phyloP scores from a whole-genome alignment of 2,329 filamentous ascomycete genomes.

The Ophiostoma angusticollis region DNA sequence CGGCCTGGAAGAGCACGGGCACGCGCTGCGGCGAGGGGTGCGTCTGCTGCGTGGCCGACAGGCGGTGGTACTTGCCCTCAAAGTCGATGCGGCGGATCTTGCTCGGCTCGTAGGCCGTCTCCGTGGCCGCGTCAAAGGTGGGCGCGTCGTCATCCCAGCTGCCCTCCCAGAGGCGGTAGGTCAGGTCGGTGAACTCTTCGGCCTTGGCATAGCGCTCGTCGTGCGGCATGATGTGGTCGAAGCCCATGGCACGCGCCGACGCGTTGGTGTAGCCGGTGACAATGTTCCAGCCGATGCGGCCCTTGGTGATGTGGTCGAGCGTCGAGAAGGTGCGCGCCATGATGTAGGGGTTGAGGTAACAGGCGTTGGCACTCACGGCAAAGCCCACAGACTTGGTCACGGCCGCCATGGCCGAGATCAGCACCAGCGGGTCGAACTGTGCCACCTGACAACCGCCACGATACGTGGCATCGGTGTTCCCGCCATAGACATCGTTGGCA shows the following conservation, averaged over 20 bases:
- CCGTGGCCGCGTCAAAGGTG: conserved; percentile 1
- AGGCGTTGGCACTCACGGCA: conserved; percentile 11
- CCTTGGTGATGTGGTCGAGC: conserved; percentile 12
- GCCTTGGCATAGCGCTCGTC: conserved; percentile 16
- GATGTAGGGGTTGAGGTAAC: conserved; percentile 10
- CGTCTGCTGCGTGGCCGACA: neutral
- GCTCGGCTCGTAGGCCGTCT: conserved; percentile 3
- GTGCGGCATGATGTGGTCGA: conserved; percentile 10
- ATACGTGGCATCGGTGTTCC: conserved; percentile 1
- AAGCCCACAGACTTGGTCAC: conserved; percentile 12
- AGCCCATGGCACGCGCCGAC: conserved; percentile 11
- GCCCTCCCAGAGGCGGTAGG: conserved; percentile 13
- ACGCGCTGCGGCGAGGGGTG: conserved; percentile 12
- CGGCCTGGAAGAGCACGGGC: conserved; percentile 17
- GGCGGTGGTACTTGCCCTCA: conserved; percentile 5
- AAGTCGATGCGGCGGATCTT: conserved; percentile 5
- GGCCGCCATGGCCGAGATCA: conserved; percentile 12
- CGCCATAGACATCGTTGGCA: conserved; percentile 3
- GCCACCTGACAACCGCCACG: conserved; percentile 1
- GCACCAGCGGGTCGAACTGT: conserved; percentile 4
- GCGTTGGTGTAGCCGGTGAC: conserved; percentile 13
- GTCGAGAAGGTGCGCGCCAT: conserved; percentile 11
- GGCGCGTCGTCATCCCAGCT: conserved; percentile 9
- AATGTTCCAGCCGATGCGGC: conserved; percentile 15
- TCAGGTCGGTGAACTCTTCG: conserved; percentile 15